Percentiles rank a stretch among this genome's conserved stretches.
Evolutionary conservation across 495 filamentous ascomycete genomes (phyloP).

Genomic region (Cercophora samala): DNA sequence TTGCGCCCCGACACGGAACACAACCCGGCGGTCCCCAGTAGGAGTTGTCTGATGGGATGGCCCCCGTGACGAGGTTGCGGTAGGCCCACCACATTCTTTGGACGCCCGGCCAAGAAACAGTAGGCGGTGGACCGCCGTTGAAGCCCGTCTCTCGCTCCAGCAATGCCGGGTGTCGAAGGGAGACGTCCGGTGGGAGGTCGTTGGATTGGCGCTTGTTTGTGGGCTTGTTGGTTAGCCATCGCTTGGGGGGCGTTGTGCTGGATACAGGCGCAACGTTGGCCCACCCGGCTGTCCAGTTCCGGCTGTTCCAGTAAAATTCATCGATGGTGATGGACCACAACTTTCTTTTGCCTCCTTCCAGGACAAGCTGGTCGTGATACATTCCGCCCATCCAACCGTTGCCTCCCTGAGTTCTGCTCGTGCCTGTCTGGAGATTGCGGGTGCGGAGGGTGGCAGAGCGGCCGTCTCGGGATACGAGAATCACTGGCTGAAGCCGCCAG

Average conservation of each 20-base stretch:
- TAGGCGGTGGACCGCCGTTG: conserved; percentile 1
- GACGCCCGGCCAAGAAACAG: neutral
- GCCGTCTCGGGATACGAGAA: conserved; percentile 21
- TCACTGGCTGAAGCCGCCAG: conserved; percentile 23
- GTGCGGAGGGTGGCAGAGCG: conserved; percentile 16
- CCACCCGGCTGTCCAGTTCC: conserved; percentile 21
- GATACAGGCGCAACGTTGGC: conserved; percentile 1
- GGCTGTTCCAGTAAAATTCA: conserved; percentile 26
- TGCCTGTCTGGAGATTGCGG: conserved; percentile 18
- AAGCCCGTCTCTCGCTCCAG: conserved; percentile 1
- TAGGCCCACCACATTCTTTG: conserved; percentile 7
- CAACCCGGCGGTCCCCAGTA: conserved; percentile 7
- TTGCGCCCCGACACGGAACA: conserved; percentile 4
- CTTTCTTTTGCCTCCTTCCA: conserved; percentile 19
- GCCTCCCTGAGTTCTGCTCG: conserved; percentile 7
- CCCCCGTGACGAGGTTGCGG: neutral
- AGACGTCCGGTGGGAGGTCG: neutral
- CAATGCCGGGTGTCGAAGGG: neutral
- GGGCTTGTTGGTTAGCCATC: too few species aligned
- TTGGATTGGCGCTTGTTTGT: too few species aligned
- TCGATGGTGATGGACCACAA: conserved; percentile 24
- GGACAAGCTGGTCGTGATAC: conserved; percentile 26
- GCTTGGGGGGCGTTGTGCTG: neutral
- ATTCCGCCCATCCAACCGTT: conserved; percentile 21
- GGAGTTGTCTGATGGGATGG: too few species aligned